Evolutionary conservation across 148 eudicot genomes (phyloP).

Genomic region (Dysphania ambrosioides): DNA sequence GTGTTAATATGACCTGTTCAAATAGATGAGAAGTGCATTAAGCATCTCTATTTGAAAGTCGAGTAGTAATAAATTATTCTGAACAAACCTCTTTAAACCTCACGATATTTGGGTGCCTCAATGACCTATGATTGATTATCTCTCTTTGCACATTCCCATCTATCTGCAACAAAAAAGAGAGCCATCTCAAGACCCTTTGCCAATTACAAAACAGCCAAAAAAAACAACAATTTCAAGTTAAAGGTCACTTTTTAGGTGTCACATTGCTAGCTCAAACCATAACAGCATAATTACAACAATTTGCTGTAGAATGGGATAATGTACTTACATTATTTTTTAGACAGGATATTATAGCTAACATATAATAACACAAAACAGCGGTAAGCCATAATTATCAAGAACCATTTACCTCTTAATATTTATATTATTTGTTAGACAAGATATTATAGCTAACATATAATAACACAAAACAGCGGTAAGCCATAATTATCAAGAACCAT

Average conservation of each 20-base stretch:
- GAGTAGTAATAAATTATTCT: neutral
- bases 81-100: slow-evolving; percentile 45
- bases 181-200: neutral
- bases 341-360: neutral
- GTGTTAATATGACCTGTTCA: slow-evolving; percentile 42
- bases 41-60: slow-evolving; percentile 6
- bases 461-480: neutral
- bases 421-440: too few relatives aligned
- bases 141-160: slow-evolving; percentile 51
- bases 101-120: slow-evolving; percentile 49
- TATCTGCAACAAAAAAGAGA: slow-evolving; percentile 29
- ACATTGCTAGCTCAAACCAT: neutral
- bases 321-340: too few relatives aligned
- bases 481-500: neutral
- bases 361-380: neutral
- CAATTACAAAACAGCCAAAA: neutral
- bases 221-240: neutral
- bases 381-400: neutral
- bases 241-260: neutral
- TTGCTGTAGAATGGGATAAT: neutral
- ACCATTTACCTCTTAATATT: neutral
- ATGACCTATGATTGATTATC: slow-evolving; percentile 44
- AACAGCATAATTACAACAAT: neutral
- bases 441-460: neutral
- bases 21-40: slow-evolving; percentile 1